phyloP scores from a whole-genome alignment of 2,329 filamentous ascomycete genomes.

The Mycosphaerella sp. region DNA sequence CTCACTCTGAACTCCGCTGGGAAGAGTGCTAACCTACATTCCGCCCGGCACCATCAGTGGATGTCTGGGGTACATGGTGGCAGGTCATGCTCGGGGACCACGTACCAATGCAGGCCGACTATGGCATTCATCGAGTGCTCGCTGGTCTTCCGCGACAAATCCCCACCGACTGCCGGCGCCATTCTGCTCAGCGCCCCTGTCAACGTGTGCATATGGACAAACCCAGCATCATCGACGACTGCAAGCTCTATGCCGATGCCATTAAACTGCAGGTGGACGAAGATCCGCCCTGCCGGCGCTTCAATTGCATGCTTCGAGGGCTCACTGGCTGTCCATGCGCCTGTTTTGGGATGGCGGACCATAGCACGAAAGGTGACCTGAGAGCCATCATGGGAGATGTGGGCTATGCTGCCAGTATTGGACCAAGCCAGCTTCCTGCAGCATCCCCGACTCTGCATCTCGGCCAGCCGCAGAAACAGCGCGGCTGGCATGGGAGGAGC shows the following conservation, averaged over 20 bases:
- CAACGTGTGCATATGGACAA: slow-evolving; percentile 68
- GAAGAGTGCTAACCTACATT: slow-evolving; percentile 43
- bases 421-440: slow-evolving; percentile 87
- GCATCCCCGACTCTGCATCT: slow-evolving; percentile 68
- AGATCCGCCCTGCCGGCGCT: slow-evolving; percentile 55
- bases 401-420: slow-evolving; percentile 76
- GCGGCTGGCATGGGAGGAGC: slow-evolving; percentile 44
- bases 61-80: background rate
- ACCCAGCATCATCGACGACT: slow-evolving; percentile 71
- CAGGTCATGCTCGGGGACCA: slow-evolving; percentile 33
- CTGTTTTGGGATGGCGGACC: slow-evolving; percentile 60
- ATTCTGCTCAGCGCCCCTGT: slow-evolving; percentile 68
- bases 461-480: slow-evolving; percentile 67
- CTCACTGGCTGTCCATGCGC: slow-evolving; percentile 69
- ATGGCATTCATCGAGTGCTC: slow-evolving; percentile 66
- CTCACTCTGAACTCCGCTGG: slow-evolving; percentile 32
- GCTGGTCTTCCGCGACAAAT: slow-evolving; percentile 61
- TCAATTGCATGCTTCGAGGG: slow-evolving; percentile 61
- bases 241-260: slow-evolving; percentile 72
- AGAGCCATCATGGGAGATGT: slow-evolving; percentile 65
- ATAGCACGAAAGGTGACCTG: slow-evolving; percentile 68
- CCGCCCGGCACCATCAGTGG: background rate
- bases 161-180: slow-evolving; percentile 45
- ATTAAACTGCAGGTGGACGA: slow-evolving; percentile 81
- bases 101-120: slow-evolving; percentile 70